Conservation (phyloP, 441 rosid species). For the Populus hybrid region DNA sequence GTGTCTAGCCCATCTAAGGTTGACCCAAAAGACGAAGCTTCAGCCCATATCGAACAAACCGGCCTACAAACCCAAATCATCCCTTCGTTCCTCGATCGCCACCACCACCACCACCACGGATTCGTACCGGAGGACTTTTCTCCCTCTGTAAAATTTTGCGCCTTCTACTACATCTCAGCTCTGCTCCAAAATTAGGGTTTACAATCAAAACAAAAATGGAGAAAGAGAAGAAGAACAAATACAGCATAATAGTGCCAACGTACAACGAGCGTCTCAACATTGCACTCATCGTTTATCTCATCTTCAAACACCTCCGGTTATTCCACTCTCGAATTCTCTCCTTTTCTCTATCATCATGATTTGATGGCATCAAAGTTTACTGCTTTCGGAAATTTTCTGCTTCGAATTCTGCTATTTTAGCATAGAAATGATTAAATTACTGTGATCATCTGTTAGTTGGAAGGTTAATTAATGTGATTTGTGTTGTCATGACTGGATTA, state of each 20-base stretch:
- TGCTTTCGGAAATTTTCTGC: neutral
- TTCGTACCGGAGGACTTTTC: too few relatives aligned
- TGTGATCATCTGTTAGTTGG: neutral
- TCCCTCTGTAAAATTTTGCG: neutral
- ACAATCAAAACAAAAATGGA: neutral
- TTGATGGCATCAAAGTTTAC: neutral
- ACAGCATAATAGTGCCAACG: slow-evolving; percentile 85
- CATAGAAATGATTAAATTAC: neutral
- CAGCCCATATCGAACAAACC: too few relatives aligned
- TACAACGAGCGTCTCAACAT: slow-evolving; percentile 95
- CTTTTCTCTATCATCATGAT: neutral
- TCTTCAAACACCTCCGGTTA: slow-evolving; percentile 89
- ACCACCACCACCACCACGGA: too few relatives aligned
- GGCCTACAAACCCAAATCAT: too few relatives aligned
- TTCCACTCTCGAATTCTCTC: neutral
- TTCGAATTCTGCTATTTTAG: neutral
- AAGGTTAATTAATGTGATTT: neutral
- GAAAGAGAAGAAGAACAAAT: slow-evolving; percentile 47
- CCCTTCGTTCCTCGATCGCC: neutral
- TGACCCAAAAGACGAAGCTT: too few relatives aligned
- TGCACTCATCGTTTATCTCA: slow-evolving; percentile 77
- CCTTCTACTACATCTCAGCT: too few relatives aligned
- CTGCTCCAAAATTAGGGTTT: neutral
- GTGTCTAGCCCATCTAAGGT: too few relatives aligned
- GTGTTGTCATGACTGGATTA: slow-evolving; percentile 18